These are phyloP conservation scores for Backusella parvicylindrica DNA, from an alignment of 192 early-diverging fungal genomes.

Conservation along the genomic window DNA sequence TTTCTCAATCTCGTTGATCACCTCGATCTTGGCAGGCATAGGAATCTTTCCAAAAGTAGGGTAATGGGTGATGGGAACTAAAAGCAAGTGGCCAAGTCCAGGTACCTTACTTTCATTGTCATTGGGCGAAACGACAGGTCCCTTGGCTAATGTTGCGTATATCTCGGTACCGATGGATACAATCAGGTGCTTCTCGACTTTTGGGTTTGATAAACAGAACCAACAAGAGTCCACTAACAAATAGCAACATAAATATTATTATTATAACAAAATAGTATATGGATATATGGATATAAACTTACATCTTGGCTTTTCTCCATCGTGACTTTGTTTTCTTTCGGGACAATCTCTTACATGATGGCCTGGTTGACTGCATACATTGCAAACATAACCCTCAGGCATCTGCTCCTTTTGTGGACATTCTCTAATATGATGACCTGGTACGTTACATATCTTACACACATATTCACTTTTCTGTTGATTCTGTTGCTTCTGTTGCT, in stretches of 20 bases:
- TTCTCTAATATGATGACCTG: constrained; percentile 55
- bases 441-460: constrained; percentile 47
- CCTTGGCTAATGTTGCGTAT: constrained; percentile 88
- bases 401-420: constrained; percentile 21
- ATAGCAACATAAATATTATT: background rate
- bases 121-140: constrained; percentile 58
- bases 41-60: constrained; percentile 42
- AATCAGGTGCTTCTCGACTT: constrained; percentile 88
- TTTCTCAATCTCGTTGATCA: constrained; percentile 49
- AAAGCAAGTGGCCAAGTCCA: constrained; percentile 80
- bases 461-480: constrained; percentile 33
- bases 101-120: constrained; percentile 39
- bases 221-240: constrained; percentile 65
- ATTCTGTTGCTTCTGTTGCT: constrained; percentile 18
- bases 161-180: constrained; percentile 75
- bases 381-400: constrained; percentile 59
- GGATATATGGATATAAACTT: background rate
- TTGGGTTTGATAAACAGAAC: constrained; percentile 94
- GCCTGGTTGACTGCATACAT: constrained; percentile 57
- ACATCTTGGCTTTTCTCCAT: constrained; percentile 7
- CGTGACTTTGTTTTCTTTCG: constrained; percentile 20
- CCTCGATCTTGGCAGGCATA: constrained; percentile 31
- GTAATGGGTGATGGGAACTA: constrained; percentile 57
- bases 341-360: constrained; percentile 68
- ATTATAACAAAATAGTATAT: constrained; percentile 17